Base-by-base conservation (phyloP, 306 rosid genomes). In the Casuarina glauca region DNA sequence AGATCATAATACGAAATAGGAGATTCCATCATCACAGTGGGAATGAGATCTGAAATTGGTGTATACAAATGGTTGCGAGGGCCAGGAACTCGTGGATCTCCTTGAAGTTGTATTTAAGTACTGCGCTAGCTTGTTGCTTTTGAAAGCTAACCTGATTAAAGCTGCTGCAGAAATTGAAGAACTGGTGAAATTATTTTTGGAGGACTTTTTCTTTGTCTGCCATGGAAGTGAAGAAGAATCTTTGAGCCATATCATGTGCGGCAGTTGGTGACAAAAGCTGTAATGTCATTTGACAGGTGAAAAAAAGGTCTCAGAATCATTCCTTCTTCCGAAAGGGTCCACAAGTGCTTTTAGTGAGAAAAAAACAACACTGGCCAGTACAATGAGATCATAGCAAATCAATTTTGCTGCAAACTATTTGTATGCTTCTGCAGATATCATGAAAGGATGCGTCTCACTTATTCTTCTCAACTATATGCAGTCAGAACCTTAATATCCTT, bases 261-360 rank as follows among this genome's bases (percentile, higher is more conserved):
- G 70, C 83, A 82, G 51, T 58, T 70, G 42, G 75, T 73, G 82
- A 76, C 77, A 74, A 74, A 80, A 74, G 81, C 75, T 79, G 53
- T 69, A 76, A 35, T 79, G 81, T 84, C 85, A 87, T 73, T 76
- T 43, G 80, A 79, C 81, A 74, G 74, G 60, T 79, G 84, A 77
- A 55, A 79, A 80, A 60, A 79, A 55, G 48, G 52, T 68, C 70
- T 8, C n/a, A 9, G 80, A 76, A 69, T 83, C 66, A 76, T 75
- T 78, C 78, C 63, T 69, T 72, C 60, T 63, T 64, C 64, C 46
- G 38, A 74, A 26, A 83, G 86, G 86, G 86, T 82, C 84, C 87
- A 84, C 83, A 26, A 51, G 69, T 63, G 60, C 75, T 41, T 49
- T 54, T 66, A 17, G 20, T 60, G 62, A 77, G 69, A n/a, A 67